Conservation (phyloP, 148 eudicot species). For the Spergularia bocconei region DNA sequence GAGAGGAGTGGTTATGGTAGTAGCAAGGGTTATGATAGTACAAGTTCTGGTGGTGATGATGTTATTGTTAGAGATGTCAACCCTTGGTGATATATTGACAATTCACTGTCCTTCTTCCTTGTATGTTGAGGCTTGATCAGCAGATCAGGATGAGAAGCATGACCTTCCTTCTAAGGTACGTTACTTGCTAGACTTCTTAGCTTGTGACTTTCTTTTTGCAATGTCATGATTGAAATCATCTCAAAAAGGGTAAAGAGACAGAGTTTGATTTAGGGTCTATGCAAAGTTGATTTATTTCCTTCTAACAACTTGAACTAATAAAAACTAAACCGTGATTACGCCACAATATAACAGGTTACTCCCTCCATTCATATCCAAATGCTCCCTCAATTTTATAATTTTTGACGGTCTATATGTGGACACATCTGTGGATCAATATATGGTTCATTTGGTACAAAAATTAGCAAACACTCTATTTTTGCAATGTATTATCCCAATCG, state of each 20-base stretch:
- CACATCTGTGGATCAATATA: too few species aligned
- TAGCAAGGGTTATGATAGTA: background rate
- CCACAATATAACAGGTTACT: too few species aligned
- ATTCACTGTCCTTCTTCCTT: background rate
- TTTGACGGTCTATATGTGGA: too few species aligned
- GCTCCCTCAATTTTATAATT: too few species aligned
- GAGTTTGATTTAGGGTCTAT: too few species aligned
- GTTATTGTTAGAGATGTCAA: conserved; percentile 1
- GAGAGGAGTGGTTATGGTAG: background rate
- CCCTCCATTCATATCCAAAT: too few species aligned
- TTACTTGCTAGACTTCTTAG: background rate
- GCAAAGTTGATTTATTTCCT: background rate
- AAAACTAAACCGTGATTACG: too few species aligned
- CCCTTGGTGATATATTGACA: background rate
- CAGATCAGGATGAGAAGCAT: background rate
- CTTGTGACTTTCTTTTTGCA: background rate
- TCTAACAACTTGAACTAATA: background rate
- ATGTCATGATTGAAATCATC: too few species aligned
- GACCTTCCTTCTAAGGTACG: background rate
- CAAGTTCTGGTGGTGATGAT: background rate
- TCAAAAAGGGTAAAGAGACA: too few species aligned
- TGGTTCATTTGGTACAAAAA: too few species aligned
- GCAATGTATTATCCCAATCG: too few species aligned
- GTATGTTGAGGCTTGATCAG: background rate
- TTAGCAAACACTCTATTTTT: too few species aligned